phyloP scores from a whole-genome alignment of 1,139 yeast genomes.

The Pichia sp. region DNA sequence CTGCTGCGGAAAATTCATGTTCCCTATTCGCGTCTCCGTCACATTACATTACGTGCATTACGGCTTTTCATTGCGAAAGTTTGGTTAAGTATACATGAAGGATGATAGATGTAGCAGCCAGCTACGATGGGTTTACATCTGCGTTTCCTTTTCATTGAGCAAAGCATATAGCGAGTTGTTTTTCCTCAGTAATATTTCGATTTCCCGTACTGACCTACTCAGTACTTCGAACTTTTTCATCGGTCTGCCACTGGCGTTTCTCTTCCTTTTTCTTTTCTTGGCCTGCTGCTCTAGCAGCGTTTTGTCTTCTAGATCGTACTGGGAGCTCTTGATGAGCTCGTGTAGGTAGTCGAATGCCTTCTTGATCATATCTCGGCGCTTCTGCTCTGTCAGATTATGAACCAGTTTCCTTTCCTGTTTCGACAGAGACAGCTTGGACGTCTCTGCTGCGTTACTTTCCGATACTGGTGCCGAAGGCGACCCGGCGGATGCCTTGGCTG shows the following conservation, averaged over 20 bases:
- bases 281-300: neutral
- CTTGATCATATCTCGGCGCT: constrained; percentile 68
- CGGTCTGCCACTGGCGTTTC: neutral
- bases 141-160: constrained; percentile 4
- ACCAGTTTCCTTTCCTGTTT: constrained; percentile 66
- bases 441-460: neutral
- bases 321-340: constrained; percentile 28
- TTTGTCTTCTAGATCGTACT: constrained; percentile 16
- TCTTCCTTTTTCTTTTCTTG: constrained; percentile 11
- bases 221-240: constrained; percentile 16
- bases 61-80: too few relatives aligned
- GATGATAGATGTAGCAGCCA: neutral
- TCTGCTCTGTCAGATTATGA: constrained; percentile 74
- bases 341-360: constrained; percentile 51
- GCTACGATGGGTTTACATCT: neutral
- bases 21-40: too few relatives aligned
- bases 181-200: constrained; percentile 7
- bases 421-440: constrained; percentile 35
- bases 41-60: too few relatives aligned
- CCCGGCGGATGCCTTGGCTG: too few relatives aligned
- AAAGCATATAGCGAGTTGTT: constrained; percentile 5
- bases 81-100: too few relatives aligned
- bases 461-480: neutral
- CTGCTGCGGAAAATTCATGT: too few relatives aligned
- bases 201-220: constrained; percentile 14